Base-by-base conservation (phyloP, 1,139 yeast species). In the Hyphopichia khmerensis region DNA sequence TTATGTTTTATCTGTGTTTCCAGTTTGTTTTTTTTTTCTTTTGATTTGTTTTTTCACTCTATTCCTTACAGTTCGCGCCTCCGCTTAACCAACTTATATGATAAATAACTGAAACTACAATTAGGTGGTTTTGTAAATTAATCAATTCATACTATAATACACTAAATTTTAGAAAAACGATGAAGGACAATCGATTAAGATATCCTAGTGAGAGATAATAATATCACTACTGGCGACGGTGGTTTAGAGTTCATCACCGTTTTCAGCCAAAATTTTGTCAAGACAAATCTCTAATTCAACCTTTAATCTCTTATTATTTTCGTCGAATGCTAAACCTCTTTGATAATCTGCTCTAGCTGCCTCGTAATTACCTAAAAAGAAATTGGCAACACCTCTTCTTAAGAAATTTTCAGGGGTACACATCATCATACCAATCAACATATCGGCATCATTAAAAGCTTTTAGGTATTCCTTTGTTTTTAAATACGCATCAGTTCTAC, bases 401-500 rank as follows among this genome's bases (percentile, higher is more conserved):
- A 85, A 77, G 58, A 87, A 87, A 59, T 88, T 86, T 49, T 87
- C 95, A 10, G 96, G 84, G 14, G 82, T 77, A 40, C 84, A 72
- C 55, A 81, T 81, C 62, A 88, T 78, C 62, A 85, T 67, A 24
- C 75, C 75, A 40, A 78, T 60, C 50, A 91, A 72, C 66, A 91
- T 67, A 48, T 89, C 93, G 2, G 95, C 83, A 59, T 91, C 98
- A 47, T 85, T 84, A 57, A 72, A 80, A 0, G 96, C 98, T 41
- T 82, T 84, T 37, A 85, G 64, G 68, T 80, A 87, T 45, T 80
- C 70, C 41, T 80, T 75, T 44, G 77, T 70, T 54, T 84, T 77
- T 59, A 90, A 72, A 55, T 84, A 79, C 0, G 96, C 87, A 56
- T 91, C 98, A 18, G 96, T 82, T 50, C 97, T 77, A 43, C 89